Base-by-base conservation (phyloP, 495 filamentous ascomycete species). In the Aspergillus heteromorphus region DNA sequence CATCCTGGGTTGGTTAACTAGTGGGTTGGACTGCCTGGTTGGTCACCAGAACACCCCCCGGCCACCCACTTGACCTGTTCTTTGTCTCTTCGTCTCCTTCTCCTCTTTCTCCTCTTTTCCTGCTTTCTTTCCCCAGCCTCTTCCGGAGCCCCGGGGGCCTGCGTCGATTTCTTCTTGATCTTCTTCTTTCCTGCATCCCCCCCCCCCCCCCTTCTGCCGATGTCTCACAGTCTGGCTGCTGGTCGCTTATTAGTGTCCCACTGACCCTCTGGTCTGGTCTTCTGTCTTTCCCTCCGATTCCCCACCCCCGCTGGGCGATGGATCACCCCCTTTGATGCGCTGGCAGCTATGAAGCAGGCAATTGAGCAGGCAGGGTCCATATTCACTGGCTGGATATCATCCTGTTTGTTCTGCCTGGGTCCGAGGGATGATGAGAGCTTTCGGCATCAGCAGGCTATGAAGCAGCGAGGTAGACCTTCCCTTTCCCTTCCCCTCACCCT, bases 261-360 rank as follows among this genome's bases (percentile, higher is more conserved):
- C 48, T 34, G 48, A 34, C 42, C 47, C 48, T 38, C 52, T 20
- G 40, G 40, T 40, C 11, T 27, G 41, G 41, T 41, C 48, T 48
- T 27, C 57, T 48, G 40, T 17, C 43, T 16, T 23, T 47, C 29
- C 21, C 2, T 4, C n/a, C 19, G 27, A 18, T 23, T 49, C 29
- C 41, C 34, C 11, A 13, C 34, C 34, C 11, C 34, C 49, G 41
- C 41, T 48, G 48, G 56, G 64, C 59, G 54, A 72, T 71, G 67
- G 69, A 63, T 60, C 64, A 63, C 55, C 43, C 51, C 53, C 43
- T 59, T 48, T 64, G 38, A 63, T 61, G 71, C 72, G 73, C 69
- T 70, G 74, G 70, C 57, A 74, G 73, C 70, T 47, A 76, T 71
- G 67, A 69, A 65, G 60, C 62, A 66, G 63, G 66, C 64, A 71